phyloP scores from a whole-genome alignment of 805 yeast species.

The Lipomyces anomalus region DNA sequence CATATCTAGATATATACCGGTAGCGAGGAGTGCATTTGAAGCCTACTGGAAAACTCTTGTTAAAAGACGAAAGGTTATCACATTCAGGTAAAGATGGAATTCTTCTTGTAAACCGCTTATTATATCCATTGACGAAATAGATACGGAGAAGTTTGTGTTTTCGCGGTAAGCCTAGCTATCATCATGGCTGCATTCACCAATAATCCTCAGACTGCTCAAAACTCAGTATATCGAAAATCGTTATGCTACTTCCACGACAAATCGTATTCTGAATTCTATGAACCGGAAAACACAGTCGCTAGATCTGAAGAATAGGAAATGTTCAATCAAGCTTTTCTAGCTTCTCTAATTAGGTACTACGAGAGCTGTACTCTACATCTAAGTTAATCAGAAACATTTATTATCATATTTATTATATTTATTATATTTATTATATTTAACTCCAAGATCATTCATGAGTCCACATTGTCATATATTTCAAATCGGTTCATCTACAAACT shows the following conservation, averaged over 20 bases:
- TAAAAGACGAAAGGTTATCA: constrained; percentile 26
- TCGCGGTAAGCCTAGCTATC: constrained; percentile 32
- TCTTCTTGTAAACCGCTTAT: not conserved
- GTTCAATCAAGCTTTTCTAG: too few relatives aligned
- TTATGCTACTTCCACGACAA: not conserved
- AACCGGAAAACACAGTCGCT: too few relatives aligned
- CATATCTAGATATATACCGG: constrained; percentile 5
- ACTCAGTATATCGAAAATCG: not conserved
- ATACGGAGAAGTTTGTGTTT: constrained; percentile 32
- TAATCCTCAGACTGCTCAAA: not conserved
- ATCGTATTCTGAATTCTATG: too few relatives aligned
- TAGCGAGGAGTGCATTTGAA: constrained; percentile 34
- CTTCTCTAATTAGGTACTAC: too few relatives aligned
- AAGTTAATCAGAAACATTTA: too few relatives aligned
- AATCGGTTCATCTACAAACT: constrained; percentile 4
- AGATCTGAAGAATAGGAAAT: too few relatives aligned
- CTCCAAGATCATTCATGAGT: too few relatives aligned
- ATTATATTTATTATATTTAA: too few relatives aligned
- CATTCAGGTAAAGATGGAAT: constrained; percentile 22
- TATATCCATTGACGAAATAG: not conserved
- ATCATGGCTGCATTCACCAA: constrained; percentile 23
- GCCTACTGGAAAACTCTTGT: constrained; percentile 35
- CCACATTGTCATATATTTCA: too few relatives aligned
- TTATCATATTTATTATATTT: too few relatives aligned
- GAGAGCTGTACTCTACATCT: too few relatives aligned